Conservation (phyloP, 805 yeast species). For the Candida parachauliodes region DNA sequence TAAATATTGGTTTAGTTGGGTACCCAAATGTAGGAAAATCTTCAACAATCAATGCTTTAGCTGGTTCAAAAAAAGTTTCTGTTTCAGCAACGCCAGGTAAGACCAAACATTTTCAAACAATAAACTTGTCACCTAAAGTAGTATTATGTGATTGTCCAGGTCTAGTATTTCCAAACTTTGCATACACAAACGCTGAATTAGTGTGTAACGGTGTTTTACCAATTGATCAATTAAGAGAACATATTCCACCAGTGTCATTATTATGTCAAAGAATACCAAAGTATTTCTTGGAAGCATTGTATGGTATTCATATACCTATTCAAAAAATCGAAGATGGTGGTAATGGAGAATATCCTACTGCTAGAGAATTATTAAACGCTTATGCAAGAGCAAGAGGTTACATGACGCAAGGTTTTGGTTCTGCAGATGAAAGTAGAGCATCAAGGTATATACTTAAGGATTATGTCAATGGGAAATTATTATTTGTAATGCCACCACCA, state of each 20-base stretch:
- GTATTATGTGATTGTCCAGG: conserved; percentile 98
- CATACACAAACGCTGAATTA: conserved; percentile 91
- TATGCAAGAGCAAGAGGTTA: conserved; percentile 96
- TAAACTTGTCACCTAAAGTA: conserved; percentile 75
- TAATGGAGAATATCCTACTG: conserved; percentile 72
- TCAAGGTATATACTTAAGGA: conserved; percentile 90
- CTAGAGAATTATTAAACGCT: conserved; percentile 83
- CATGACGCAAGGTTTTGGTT: conserved; percentile 95
- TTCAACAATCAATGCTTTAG: conserved; percentile 95
- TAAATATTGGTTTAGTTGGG: conserved; percentile 94
- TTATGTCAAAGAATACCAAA: conserved; percentile 89
- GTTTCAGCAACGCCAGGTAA: conserved; percentile 99
- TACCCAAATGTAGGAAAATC: conserved; percentile 95
- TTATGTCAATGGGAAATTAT: conserved; percentile 86
- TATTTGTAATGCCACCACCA: conserved; percentile 89
- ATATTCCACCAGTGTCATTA: conserved; percentile 80
- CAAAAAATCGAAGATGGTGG: conserved; percentile 84
- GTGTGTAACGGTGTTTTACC: conserved; percentile 99
- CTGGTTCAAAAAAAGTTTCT: conserved; percentile 96
- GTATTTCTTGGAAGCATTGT: conserved; percentile 80
- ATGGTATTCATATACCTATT: conserved; percentile 85
- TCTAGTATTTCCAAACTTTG: conserved; percentile 96
- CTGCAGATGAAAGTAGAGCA: conserved; percentile 95
- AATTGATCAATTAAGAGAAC: conserved; percentile 92
- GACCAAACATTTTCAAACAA: conserved; percentile 98